Base-by-base conservation (phyloP, 1,284 basidiomycete species). In the Somion occarium region DNA sequence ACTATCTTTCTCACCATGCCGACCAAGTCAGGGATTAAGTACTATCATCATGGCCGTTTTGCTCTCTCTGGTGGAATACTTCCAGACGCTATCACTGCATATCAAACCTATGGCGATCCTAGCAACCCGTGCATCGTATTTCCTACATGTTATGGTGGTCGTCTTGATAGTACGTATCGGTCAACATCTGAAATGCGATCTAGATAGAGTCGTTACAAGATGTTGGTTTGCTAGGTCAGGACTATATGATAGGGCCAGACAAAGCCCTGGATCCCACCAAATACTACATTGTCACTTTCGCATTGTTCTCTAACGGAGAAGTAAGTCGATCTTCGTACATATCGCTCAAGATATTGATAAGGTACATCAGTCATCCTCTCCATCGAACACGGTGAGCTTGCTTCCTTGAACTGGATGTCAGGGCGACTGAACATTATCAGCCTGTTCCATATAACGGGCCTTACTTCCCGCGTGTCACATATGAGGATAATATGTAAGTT, bases 281-380 rank as follows among this genome's bases (percentile, higher is more conserved):
- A 54, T 82, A 80, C 53, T 80, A 70, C 52, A 61, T 82, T n/a
- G 77, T 81, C 15, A 80, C 80, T 0, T 74, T 81, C 53, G 78
- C 78, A 0, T 61, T 82, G 34, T 82, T 82, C 59, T 78, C 75
- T 24, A 80, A 80, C 53, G 80, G 80, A 60, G 79, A 82, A 70
- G 79, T 79, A 48, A 34, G 69, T 43, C n/a, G n/a, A n/a, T n/a
- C n/a, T n/a, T n/a, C n/a, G n/a, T n/a, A n/a, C n/a, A n/a, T n/a
- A n/a, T n/a, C n/a, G n/a, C 20, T 22, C 20, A 7, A 41, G 15
- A 41, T 25, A 30, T 34, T 48, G 22, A 18, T 15, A 37, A 11
- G 12, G 24, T 38, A 18, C 34, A 48, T 5, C 15, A 70, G 78
- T 83, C 80, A 0, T 82, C 80, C 5, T 83, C 81, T 20, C 81